Evolutionary conservation across 140 eudicot genomes (phyloP), one percentile per base, ranked within the genome.

Genomic region (Oenanthe javanica): DNA sequence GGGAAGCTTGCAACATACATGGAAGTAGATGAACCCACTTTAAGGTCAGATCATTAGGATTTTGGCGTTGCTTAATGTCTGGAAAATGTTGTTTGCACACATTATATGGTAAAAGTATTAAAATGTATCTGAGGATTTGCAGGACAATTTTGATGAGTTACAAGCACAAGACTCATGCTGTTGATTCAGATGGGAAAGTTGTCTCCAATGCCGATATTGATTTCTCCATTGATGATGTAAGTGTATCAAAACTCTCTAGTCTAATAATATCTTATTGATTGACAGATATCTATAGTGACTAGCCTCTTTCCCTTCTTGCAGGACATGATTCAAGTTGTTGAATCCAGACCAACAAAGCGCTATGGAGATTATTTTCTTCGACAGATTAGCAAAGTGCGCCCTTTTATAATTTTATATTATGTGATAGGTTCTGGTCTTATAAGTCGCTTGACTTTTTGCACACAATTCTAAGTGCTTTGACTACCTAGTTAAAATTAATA

Each of bases 141-240:
- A 94, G 99, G 86, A 86, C 97, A 78, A 92, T 92, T 72, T 89
- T 94, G 93, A 90, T 94, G 99, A 84, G 97, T 49, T 94, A 87
- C 90, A 94, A 94, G 85, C 99, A 94, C 89, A 94, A 94, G 81
- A 90, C 97, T 36, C 97, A 92, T 84, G 83, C 97, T 25, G 97
- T 90, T 72, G 95, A 85, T 16, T 85, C 96, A 77, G 94, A 92
- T 80, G 95, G 99, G 25, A 92, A 92, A 73, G 87, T 89, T 40
- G 82, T 88, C 79, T 92, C 97, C 61, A 94, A 94, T 72, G 97
- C 97, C n/a, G 99, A 94, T 83, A 82, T 90, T 23, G 92, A 94
- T 85, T 94, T 94, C 86, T 92, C 89, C 85, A 87, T 94, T 80
- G 87, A 86, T 82, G 93, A 90, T 84, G 99, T 94, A 87, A 11